These are phyloP conservation scores for Curvularia sp. DNA, from an alignment of 2,329 filamentous ascomycete genomes.

Conservation along the genomic window DNA sequence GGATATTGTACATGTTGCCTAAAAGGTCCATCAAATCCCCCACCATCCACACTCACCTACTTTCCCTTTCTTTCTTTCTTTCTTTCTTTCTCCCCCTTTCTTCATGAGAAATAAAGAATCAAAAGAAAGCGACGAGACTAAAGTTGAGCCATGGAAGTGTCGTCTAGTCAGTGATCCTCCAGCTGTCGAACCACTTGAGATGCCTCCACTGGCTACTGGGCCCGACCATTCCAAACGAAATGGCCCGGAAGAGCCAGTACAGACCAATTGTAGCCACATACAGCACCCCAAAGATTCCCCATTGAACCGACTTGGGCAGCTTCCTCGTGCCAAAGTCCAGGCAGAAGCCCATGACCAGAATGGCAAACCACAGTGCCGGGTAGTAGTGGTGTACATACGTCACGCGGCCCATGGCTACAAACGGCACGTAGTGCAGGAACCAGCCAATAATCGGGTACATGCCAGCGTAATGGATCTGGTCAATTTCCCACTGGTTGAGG, in stretches of 20 bases:
- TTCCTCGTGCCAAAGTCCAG: constrained; percentile 81
- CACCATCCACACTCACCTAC: neutral
- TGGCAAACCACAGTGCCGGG: constrained; percentile 96
- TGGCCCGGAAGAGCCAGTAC: constrained; percentile 89
- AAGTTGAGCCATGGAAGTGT: neutral
- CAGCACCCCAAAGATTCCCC: constrained; percentile 73
- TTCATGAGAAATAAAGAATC: neutral
- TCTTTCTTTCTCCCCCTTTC: neutral
- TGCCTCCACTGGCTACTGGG: constrained; percentile 83
- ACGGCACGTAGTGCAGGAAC: constrained; percentile 95
- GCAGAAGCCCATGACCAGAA: constrained; percentile 86
- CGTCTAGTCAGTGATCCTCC: constrained; percentile 78
- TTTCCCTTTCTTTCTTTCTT: neutral
- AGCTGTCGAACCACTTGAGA: constrained; percentile 90
- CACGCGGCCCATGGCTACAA: constrained; percentile 96
- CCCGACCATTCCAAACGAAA: constrained; percentile 96
- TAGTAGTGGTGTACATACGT: constrained; percentile 99
- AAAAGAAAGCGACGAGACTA: neutral
- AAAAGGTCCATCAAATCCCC: neutral
- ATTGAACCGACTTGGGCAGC: constrained; percentile 69
- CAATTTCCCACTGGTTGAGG: constrained; percentile 78
- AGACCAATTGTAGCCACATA: constrained; percentile 79
- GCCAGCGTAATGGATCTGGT: constrained; percentile 93
- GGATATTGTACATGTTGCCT: neutral
- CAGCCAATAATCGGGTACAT: constrained; percentile 92